Evolutionary conservation across 192 early-diverging fungal species (phyloP), one percentile per base, ranked within the genome.

Genomic region (Physocladia obscura): DNA sequence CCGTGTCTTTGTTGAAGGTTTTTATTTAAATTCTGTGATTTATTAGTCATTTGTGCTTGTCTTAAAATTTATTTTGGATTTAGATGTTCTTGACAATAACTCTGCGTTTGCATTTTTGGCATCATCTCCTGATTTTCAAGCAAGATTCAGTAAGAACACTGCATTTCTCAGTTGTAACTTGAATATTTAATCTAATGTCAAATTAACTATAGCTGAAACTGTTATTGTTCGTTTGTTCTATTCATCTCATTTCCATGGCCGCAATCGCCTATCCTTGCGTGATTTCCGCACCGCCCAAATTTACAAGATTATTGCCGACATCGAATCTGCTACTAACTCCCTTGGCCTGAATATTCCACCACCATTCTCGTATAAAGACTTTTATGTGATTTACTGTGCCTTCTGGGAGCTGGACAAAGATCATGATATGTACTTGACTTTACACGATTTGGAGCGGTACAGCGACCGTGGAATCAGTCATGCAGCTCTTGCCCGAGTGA

Each of bases 311-410:
- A 64, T 96, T 54, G 63, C 79, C 19, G 72, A 79, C 6, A 76
- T 94, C 51, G 90, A 91, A 59, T 67, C 22, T 5, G 51, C 51
- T 15, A 73, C 61, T 13, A 73, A 63, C 54, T 56, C 50, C 17
- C 62, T 73, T 29, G 61, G 52, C 0, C 15, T 57, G 6, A 36
- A 32, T 30, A 87, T 79, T 11, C 89, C 89, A n/a, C 85, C 89
- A 67, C 83, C 88, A 34, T 96, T 96, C 60, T 94, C 93, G 6
- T 96, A 96, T 79, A 93, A 93, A 76, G 94, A 96, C 69, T 96
- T 94, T 69, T 96, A 96, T 71, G 94, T 96, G 27, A 81, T 96
- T 4, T 96, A 94, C 72, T 94, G 92, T 79, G 93, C 90, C 73
- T 94, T 96, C 73, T 96, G 90, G 89, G 90, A 90, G 69, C 77